A percentile compares a stretch with the other conserved stretches of the same genome.
Conservation (phyloP, 2,329 filamentous ascomycete species). For the Cladosporium sp. region DNA sequence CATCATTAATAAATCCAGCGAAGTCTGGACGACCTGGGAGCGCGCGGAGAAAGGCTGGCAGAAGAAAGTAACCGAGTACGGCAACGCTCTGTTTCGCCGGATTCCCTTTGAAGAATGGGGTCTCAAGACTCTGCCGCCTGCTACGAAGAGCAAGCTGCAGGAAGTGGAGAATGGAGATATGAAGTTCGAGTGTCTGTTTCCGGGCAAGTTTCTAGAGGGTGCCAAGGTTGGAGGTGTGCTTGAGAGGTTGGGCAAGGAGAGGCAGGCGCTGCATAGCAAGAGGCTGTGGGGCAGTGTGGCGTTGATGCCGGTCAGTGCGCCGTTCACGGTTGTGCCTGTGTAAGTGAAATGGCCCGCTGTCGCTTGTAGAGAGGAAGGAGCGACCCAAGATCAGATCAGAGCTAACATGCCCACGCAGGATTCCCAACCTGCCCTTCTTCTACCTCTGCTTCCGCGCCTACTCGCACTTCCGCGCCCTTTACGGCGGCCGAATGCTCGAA, state of each 20-base stretch:
- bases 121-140: constrained; percentile 84
- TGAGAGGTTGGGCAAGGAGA: constrained; percentile 68
- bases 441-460: constrained; percentile 88
- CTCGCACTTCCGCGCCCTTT: constrained; percentile 84
- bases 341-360: constrained; percentile 45
- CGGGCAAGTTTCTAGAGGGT: constrained; percentile 63
- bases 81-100: constrained; percentile 77
- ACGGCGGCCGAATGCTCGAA: constrained; percentile 78
- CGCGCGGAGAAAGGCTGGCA: constrained; percentile 71
- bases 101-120: constrained; percentile 98
- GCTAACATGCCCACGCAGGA: constrained; percentile 44
- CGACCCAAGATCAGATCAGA: not conserved
- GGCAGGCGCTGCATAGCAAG: constrained; percentile 71
- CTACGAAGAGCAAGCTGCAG: constrained; percentile 62
- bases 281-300: constrained; percentile 76
- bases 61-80: constrained; percentile 77
- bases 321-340: constrained; percentile 81
- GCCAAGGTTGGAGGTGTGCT: constrained; percentile 49
- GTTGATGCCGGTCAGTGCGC: constrained; percentile 77
- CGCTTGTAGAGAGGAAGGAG: not conserved
- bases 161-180: constrained; percentile 61
- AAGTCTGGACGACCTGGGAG: constrained; percentile 84
- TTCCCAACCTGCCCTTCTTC: constrained; percentile 95
- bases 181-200: constrained; percentile 58
- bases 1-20: constrained; percentile 64